Evolutionary conservation across 441 rosid genomes (phyloP).

Genomic region (Gossypium aridum): DNA sequence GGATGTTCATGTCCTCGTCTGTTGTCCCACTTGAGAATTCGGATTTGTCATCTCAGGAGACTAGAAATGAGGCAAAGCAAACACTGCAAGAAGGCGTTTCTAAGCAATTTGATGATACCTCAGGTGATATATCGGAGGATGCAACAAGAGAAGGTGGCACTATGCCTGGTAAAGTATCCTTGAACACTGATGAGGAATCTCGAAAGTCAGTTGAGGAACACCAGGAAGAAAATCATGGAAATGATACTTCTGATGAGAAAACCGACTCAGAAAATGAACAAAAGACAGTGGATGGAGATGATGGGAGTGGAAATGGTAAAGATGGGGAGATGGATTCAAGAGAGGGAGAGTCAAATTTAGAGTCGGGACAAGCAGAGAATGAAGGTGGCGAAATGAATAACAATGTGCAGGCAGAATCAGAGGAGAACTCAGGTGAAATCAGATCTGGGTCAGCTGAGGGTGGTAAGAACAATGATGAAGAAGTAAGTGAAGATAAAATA

Average conservation of each 20-base stretch:
- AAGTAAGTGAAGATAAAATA: slow-evolving; percentile 8
- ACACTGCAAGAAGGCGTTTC: slow-evolving; percentile 17
- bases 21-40: slow-evolving; percentile 28
- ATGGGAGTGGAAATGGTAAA: slow-evolving; percentile 23
- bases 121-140: slow-evolving; percentile 15
- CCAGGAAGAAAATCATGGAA: slow-evolving; percentile 21
- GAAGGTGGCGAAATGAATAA: slow-evolving; percentile 22
- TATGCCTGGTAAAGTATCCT: slow-evolving; percentile 13
- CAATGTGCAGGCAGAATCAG: slow-evolving; percentile 26
- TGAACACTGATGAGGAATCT: slow-evolving; percentile 19
- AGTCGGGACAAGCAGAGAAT: slow-evolving; percentile 17
- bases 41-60: slow-evolving; percentile 21
- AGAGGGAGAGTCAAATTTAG: slow-evolving; percentile 11
- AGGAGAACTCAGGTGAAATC: slow-evolving; percentile 36
- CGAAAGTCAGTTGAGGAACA: slow-evolving; percentile 26
- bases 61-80: slow-evolving; percentile 19
- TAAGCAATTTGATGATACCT: slow-evolving; percentile 21
- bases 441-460: slow-evolving; percentile 29
- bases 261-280: slow-evolving; percentile 23
- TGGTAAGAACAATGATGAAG: slow-evolving; percentile 19
- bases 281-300: slow-evolving; percentile 23
- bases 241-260: slow-evolving; percentile 30
- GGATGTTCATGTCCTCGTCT: slow-evolving; percentile 52
- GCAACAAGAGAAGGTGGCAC: slow-evolving; percentile 15
- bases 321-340: slow-evolving; percentile 14